Evolutionary conservation across 495 filamentous ascomycete species (phyloP), one percentile per base, ranked within the genome.

Genomic region (Aspergillus saccharolyticus): DNA sequence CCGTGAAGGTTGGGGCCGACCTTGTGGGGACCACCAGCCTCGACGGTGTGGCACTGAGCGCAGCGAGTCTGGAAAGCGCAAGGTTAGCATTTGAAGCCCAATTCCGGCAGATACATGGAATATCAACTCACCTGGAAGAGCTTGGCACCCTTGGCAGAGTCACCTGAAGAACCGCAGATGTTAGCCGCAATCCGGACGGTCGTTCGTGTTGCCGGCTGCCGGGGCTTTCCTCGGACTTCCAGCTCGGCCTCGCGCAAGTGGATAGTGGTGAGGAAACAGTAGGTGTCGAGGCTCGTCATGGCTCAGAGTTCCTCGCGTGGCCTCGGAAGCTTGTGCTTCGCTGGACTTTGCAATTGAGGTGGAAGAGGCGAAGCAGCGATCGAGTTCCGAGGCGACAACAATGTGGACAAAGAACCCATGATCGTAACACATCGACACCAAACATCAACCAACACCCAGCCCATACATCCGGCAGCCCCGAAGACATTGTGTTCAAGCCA

Each of bases 41-140:
- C 89, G 70, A 96, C 79, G 72, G 89, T 97, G 82, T 99, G 94
- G 85, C 94, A 99, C 78, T 99, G 94, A 57, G 90, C 89, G 78
- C 94, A 99, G 70, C 94, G 88, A 63, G 94, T 99, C 89, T 88
- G 39, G 16, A 21, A 48, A 4, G 17, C 16, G 17, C 9, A 21
- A 24, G 47, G 54, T 71, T 58, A 72, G 66, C 18, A 63, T 44
- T 8, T 10, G 33, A 39, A 2, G 2, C 33, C 12, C 25, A 30
- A 30, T 4, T 30, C 24, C 3, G 7, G 25, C 16, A 14, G n/a
- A 42, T 39, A 9, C 12, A 22, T 5, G 44, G 9, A 17, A 21
- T 10, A 25, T 43, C 14, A 54, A 57, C 66, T 65, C 49, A 84
- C 82, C 80, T 96, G 96, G 89, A 97, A 99, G 71, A 99, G 90